Evolutionary conservation across 345 rosid species (phyloP), one percentile per base, ranked within the genome.

Genomic region (Moringa oleifera): DNA sequence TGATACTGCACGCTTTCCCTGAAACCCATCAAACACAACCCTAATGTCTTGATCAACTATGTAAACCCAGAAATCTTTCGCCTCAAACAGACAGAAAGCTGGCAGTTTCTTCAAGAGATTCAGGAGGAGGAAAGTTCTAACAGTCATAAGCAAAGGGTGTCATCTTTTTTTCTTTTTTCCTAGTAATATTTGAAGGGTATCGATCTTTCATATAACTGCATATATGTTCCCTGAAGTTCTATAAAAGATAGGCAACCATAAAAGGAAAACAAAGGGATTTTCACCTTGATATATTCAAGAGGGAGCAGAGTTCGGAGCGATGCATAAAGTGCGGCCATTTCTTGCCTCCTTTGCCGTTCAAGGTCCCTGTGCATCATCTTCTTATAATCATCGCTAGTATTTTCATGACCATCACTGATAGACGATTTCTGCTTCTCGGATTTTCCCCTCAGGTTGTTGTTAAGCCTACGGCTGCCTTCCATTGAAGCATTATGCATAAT

Each of bases 1-100:
- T 11, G 86, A 74, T 33, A 54, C 50, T 18, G 81, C 67, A 25
- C 76, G 77, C 55, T 79, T 79, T 62, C 83, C 86, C 83, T 81
- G 63, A 41, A 41, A 41, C 47, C 47, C 47, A 41, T 41, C 13
- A 41, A 41, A 4, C 3, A 2, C 8, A 28, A 28, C 47, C 47
- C 47, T 41, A 41, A 15, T 5, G 9, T 41, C 47, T 5, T 41
- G 17, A 41, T 4, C 13, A 5, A 4, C 12, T 5, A 4, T 28
- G 33, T 28, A 28, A 28, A 28, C 33, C 33, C 33, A 28, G 33
- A 28, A 28, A 9, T 41, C 17, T 41, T 41, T 41, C 6, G 47
- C 13, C 47, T 16, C 16, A 41, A 41, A 41, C 2, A 41, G 47
- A 41, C 1, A 41, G 47, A 41, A 16, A 41, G 1, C 37, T 33